These are phyloP conservation scores for Viridothelium virens DNA, from an alignment of 495 filamentous ascomycete species.

Conservation along the genomic window DNA sequence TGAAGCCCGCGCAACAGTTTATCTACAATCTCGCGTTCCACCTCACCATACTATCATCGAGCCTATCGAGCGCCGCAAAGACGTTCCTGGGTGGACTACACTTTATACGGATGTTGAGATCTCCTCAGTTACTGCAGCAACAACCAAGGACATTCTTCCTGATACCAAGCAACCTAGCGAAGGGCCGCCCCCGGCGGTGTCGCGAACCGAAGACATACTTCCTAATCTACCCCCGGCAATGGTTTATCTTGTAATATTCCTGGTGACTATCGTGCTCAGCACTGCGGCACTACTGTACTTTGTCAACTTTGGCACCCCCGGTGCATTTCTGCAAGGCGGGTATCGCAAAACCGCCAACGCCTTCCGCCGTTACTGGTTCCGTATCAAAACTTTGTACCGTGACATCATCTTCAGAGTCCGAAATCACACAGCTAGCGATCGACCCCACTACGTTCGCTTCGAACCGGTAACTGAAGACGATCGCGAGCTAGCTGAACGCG, in stretches of 20 bases:
- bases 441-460: not conserved
- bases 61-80: conserved; percentile 1
- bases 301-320: conserved; percentile 1
- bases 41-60: not conserved
- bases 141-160: not conserved
- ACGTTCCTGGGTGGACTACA: conserved; percentile 4
- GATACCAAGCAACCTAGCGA: not conserved
- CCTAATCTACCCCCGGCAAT: not conserved
- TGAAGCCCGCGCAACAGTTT: not conserved
- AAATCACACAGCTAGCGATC: not conserved
- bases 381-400: not conserved
- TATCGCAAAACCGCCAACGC: not conserved
- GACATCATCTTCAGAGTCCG: not conserved
- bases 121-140: not conserved
- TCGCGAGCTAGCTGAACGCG: not conserved
- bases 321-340: not conserved
- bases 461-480: not conserved
- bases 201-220: conserved; percentile 1
- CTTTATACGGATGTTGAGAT: not conserved
- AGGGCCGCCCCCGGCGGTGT: not conserved
- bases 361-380: not conserved
- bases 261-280: not conserved
- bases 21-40: not conserved
- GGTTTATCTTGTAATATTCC: not conserved
- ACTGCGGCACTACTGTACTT: not conserved